Conservation (phyloP, 2,329 filamentous ascomycete species). For the Colletotrichum sp. region DNA sequence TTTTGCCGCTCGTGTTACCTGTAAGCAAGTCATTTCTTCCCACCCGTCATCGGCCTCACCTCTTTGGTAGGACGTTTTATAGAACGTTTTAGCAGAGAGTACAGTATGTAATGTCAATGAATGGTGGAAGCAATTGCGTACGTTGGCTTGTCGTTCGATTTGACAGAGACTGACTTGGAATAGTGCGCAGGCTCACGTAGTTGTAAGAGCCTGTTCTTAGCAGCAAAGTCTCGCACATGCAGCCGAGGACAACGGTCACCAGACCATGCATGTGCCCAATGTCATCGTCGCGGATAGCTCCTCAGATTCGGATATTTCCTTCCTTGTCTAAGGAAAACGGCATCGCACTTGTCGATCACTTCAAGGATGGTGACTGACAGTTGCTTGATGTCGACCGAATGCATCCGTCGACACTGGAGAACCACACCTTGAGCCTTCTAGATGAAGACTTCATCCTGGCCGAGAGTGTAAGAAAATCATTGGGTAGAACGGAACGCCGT, state of each 20-base stretch:
- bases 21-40: not conserved
- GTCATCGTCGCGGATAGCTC: not conserved
- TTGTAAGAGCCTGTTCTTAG: not conserved
- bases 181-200: not conserved
- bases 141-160: not conserved
- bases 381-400: not conserved
- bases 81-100: not conserved
- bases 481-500: not conserved
- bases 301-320: not conserved
- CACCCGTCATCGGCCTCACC: not conserved
- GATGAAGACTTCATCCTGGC: not conserved
- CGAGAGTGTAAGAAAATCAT: not conserved
- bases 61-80: not conserved
- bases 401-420: not conserved
- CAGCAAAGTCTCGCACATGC: not conserved
- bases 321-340: not conserved
- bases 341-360: not conserved
- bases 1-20: slow-evolving; percentile 1
- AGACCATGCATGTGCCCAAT: not conserved
- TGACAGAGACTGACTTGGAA: not conserved
- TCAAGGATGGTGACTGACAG: not conserved
- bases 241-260: not conserved
- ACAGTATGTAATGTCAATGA: not conserved
- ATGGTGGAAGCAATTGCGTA: not conserved
- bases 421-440: not conserved